Evolutionary conservation across 2,329 filamentous ascomycete genomes (phyloP).

Genomic region (Trichoderma asperellum): DNA sequence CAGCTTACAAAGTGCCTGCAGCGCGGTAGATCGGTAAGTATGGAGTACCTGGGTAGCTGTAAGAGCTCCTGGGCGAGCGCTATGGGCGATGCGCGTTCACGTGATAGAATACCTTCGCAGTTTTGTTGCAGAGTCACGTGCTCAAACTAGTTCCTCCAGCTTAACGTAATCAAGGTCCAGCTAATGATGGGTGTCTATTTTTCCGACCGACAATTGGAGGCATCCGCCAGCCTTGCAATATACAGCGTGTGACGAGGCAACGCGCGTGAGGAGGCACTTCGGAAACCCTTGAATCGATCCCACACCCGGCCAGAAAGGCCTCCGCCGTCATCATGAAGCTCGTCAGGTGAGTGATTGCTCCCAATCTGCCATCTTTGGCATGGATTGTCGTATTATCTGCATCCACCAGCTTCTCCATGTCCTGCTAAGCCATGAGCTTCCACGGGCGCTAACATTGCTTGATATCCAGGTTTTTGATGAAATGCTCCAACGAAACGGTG

Average conservation of each 20-base stretch:
- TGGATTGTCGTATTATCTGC: constrained; percentile 7
- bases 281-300: constrained; percentile 24
- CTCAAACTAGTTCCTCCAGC: neutral
- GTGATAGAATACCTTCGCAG: neutral
- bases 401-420: neutral
- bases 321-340: constrained; percentile 80
- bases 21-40: neutral
- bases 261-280: constrained; percentile 21
- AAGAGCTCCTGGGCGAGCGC: neutral
- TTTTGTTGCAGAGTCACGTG: neutral
- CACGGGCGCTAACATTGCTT: constrained; percentile 34
- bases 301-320: constrained; percentile 25
- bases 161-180: neutral
- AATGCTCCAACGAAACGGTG: constrained; percentile 98
- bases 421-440: constrained; percentile 30
- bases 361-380: constrained; percentile 32
- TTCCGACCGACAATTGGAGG: constrained; percentile 41
- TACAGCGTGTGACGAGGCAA: constrained; percentile 26
- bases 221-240: constrained; percentile 29
- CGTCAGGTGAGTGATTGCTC: constrained; percentile 71
- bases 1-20: neutral
- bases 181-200: constrained; percentile 34
- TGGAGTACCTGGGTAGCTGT: neutral
- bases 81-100: neutral
- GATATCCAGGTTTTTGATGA: constrained; percentile 87